Percentiles rank a stretch among this genome's conserved stretches.
Conservation (phyloP, 1,284 basidiomycete genomes). For the Heterobasidion parviporum region DNA sequence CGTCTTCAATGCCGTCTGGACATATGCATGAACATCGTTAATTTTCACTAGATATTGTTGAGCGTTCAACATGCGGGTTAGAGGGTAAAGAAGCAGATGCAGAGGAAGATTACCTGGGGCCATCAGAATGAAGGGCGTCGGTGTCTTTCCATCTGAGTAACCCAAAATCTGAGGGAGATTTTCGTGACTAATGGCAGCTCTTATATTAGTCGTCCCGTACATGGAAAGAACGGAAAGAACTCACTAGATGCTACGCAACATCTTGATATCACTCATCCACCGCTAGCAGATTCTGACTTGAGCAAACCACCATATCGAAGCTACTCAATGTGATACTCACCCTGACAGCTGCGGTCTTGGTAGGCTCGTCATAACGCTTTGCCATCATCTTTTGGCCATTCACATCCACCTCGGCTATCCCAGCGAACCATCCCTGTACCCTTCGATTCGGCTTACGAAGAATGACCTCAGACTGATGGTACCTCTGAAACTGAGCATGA, state of each 20-base stretch:
- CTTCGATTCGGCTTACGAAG: constrained; percentile 26
- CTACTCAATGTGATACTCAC: constrained; percentile 15
- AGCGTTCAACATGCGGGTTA: neutral
- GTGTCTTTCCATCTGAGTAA: constrained; percentile 36
- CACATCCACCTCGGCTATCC: constrained; percentile 29
- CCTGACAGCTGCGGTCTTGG: constrained; percentile 21
- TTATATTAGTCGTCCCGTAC: neutral
- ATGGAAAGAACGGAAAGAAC: constrained; percentile 9
- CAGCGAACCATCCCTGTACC: constrained; percentile 39
- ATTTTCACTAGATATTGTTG: constrained; percentile 28
- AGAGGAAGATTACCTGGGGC: constrained; percentile 29
- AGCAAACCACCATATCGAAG: neutral
- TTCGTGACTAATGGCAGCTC: constrained; percentile 31
- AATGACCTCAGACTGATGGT: constrained; percentile 39
- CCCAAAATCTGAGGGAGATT: constrained; percentile 47
- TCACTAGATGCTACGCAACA: constrained; percentile 40
- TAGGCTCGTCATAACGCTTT: constrained; percentile 33
- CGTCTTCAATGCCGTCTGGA: constrained; percentile 8
- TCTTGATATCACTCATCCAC: constrained; percentile 43
- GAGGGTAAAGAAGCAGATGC: neutral
- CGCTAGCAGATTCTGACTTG: constrained; percentile 18
- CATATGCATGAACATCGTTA: constrained; percentile 9
- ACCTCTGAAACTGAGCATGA: constrained; percentile 33
- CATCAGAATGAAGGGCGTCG: constrained; percentile 42
- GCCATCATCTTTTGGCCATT: constrained; percentile 31